Percentiles rank a stretch among this genome's conserved stretches.
Evolutionary conservation across 2,329 filamentous ascomycete species (phyloP).

Genomic region (Camillea tinctor): DNA sequence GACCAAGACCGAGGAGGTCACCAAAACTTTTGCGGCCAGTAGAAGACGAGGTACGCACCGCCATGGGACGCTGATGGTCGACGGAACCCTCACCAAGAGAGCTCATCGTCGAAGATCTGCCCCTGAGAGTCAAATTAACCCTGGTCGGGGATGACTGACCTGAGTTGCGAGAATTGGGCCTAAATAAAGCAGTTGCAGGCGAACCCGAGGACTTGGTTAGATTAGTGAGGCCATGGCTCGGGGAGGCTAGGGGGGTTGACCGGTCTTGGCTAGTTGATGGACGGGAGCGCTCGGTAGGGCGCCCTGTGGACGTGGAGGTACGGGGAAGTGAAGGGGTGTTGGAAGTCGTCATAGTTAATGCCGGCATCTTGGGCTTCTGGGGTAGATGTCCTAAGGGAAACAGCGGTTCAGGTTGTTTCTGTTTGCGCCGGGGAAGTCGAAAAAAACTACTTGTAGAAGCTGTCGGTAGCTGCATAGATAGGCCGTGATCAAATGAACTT

Average conservation of each 20-base stretch:
- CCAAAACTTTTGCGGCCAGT: conserved; percentile 93
- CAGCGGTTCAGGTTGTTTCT: conserved; percentile 70
- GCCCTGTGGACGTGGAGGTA: conserved; percentile 32
- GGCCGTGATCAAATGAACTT: conserved; percentile 66
- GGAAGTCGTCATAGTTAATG: conserved; percentile 35
- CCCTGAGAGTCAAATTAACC: conserved; percentile 59
- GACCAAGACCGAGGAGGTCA: conserved; percentile 75
- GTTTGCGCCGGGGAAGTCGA: conserved; percentile 72
- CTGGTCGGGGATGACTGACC: conserved; percentile 70
- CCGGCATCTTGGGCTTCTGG: conserved; percentile 57
- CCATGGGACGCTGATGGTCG: conserved; percentile 65
- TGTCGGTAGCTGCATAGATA: conserved; percentile 54
- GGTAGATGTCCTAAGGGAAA: conserved; percentile 88
- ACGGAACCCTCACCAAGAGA: conserved; percentile 73
- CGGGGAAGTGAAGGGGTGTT: conserved; percentile 45
- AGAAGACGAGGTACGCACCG: conserved; percentile 76
- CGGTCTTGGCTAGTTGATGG: conserved; percentile 31
- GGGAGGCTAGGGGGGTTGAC: conserved; percentile 37
- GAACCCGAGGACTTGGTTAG: conserved; percentile 38
- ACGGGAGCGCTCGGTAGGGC: conserved; percentile 23
- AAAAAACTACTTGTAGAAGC: conserved; percentile 76
- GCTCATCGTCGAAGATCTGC: conserved; percentile 85
- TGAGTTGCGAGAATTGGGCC: conserved; percentile 47
- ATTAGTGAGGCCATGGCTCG: conserved; percentile 29
- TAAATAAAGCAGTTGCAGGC: conserved; percentile 50